These are phyloP conservation scores for Zelonia costaricensis DNA, from an alignment of 208 protist species.

Conservation along the genomic window DNA sequence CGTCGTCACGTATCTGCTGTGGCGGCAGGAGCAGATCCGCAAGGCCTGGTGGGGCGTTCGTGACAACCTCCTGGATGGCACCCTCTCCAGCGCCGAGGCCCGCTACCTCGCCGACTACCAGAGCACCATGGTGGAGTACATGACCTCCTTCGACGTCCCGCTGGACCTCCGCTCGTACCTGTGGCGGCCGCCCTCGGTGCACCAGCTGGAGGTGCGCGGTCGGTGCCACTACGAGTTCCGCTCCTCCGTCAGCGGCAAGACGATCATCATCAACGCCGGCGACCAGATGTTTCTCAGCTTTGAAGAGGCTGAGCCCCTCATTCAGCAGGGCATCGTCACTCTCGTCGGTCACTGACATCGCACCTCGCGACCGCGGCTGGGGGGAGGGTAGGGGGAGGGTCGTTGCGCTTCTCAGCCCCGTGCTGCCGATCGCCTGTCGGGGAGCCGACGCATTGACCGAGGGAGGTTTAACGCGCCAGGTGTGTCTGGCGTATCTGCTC, in stretches of 20 bases:
- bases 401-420: too few relatives aligned
- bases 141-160: conserved; percentile 83
- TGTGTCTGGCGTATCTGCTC: too few relatives aligned
- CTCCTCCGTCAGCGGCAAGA: conserved; percentile 64
- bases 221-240: conserved; percentile 73
- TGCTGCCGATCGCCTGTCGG: too few relatives aligned
- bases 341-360: conserved; percentile 44
- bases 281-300: conserved; percentile 77
- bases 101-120: conserved; percentile 79
- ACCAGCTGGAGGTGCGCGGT: conserved; percentile 81
- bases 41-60: conserved; percentile 75
- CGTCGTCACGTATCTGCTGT: conserved; percentile 73
- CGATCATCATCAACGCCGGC: conserved; percentile 73
- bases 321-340: conserved; percentile 79
- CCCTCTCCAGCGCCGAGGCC: conserved; percentile 55
- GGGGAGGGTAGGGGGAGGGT: too few relatives aligned
- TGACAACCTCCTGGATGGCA: conserved; percentile 61
- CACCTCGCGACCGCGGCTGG: too few relatives aligned
- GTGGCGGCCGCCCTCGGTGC: conserved; percentile 76
- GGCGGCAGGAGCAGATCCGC: conserved; percentile 64
- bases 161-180: conserved; percentile 79
- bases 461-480: too few relatives aligned
- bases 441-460: too few relatives aligned
- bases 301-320: conserved; percentile 82
- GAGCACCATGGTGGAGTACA: conserved; percentile 85